A percentile compares a stretch with the other conserved stretches of the same genome.
Evolutionary conservation across 2,329 filamentous ascomycete species (phyloP).

Genomic region (Dactylonectria macrodidyma): DNA sequence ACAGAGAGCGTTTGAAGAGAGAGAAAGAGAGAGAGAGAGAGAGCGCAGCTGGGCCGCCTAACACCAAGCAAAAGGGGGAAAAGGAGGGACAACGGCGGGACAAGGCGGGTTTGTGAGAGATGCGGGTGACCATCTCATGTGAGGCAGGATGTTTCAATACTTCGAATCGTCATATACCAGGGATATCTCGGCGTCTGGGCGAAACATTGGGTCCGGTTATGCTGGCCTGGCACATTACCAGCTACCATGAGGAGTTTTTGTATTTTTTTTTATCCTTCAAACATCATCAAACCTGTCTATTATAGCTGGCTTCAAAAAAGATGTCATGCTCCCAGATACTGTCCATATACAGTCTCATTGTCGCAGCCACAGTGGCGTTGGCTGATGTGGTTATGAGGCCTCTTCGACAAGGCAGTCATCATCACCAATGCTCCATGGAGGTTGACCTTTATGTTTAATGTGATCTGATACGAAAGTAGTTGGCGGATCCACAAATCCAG

Average conservation of each 20-base stretch:
- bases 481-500: too few relatives aligned
- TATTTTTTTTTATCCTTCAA: constrained; percentile 34
- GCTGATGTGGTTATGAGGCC: background rate
- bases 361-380: constrained; percentile 4
- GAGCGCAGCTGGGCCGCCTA: background rate
- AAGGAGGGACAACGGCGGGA: constrained; percentile 10
- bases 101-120: constrained; percentile 8
- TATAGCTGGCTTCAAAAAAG: constrained; percentile 19
- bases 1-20: too few relatives aligned
- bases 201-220: constrained; percentile 38
- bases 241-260: constrained; percentile 38
- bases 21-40: background rate
- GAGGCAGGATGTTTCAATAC: constrained; percentile 36
- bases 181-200: constrained; percentile 48
- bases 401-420: background rate
- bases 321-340: constrained; percentile 27
- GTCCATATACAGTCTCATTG: constrained; percentile 27
- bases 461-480: background rate
- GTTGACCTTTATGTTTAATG: too few relatives aligned
- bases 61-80: constrained; percentile 16
- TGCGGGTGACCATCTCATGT: constrained; percentile 12
- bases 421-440: too few relatives aligned
- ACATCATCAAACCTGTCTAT: constrained; percentile 30
- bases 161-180: constrained; percentile 48
- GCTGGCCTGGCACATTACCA: constrained; percentile 33